A percentile compares a stretch with the other conserved stretches of the same genome.
These are phyloP conservation scores for Pichia kudriavzevii DNA, from an alignment of 1,139 yeast genomes.

Conservation along the genomic window DNA sequence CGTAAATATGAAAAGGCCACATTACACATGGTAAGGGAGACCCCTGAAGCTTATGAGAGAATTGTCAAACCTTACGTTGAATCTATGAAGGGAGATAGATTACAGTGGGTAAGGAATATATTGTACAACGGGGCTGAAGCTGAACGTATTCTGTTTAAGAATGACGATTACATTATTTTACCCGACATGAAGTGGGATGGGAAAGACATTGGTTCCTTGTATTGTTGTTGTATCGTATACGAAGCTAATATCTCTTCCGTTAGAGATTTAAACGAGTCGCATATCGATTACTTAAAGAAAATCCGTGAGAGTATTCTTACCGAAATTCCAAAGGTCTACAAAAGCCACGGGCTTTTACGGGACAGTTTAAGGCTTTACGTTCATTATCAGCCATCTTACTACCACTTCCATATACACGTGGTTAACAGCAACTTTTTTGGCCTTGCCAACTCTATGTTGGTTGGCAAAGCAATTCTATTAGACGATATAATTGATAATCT, in stretches of 20 bases:
- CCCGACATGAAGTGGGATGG: conserved; percentile 97
- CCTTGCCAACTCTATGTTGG: conserved; percentile 59
- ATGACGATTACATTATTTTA: conserved; percentile 54
- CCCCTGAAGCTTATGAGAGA: conserved; percentile 62
- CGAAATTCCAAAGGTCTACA: conserved; percentile 41
- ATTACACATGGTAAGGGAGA: conserved; percentile 60
- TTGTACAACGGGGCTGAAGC: conserved; percentile 76
- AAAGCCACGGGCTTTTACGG: conserved; percentile 27
- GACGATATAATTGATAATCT: conserved; percentile 79
- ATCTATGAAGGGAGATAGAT: conserved; percentile 66
- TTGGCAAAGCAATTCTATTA: conserved; percentile 75
- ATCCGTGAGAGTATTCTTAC: conserved; percentile 39
- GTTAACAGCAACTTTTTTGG: conserved; percentile 72
- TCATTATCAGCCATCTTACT: conserved; percentile 94
- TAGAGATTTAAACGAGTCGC: conserved; percentile 58
- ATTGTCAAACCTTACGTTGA: conserved; percentile 70
- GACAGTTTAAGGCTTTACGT: conserved; percentile 66
- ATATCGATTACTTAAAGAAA: conserved; percentile 47
- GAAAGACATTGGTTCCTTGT: conserved; percentile 56
- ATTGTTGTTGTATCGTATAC: conserved; percentile 71
- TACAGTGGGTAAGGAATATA: conserved; percentile 89
- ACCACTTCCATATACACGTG: conserved; percentile 91
- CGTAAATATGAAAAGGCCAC: conserved; percentile 58
- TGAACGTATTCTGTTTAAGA: conserved; percentile 63
- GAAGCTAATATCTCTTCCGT: conserved; percentile 65